phyloP scores from a whole-genome alignment of 2,329 filamentous ascomycete genomes.

The Cercospora sp. region DNA sequence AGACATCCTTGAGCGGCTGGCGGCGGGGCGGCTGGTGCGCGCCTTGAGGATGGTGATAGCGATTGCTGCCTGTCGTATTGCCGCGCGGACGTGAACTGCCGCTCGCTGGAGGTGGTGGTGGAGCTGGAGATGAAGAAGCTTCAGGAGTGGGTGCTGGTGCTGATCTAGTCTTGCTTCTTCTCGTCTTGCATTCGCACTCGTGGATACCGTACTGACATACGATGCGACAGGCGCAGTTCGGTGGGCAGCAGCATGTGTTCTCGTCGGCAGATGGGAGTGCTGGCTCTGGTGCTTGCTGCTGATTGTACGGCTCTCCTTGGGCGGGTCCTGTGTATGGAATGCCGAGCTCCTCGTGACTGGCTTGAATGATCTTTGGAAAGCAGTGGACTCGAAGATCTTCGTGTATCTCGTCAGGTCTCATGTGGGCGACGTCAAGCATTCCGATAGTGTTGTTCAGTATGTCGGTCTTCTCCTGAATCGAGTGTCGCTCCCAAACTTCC shows the following conservation, averaged over 20 bases:
- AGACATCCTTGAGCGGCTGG: background rate
- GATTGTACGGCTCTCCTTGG: background rate
- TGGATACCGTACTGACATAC: conserved; percentile 6
- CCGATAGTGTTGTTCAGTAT: background rate
- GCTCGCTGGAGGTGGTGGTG: background rate
- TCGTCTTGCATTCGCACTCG: conserved; percentile 6
- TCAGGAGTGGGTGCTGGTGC: background rate
- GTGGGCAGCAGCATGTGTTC: conserved; percentile 4
- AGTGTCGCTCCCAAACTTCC: background rate
- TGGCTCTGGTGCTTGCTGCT: background rate
- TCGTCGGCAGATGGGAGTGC: background rate
- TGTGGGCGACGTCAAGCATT: conserved; percentile 1
- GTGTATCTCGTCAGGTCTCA: background rate
- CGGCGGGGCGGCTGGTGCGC: background rate
- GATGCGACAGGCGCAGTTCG: background rate
- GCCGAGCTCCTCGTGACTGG: background rate
- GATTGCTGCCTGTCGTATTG: background rate
- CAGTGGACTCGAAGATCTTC: background rate
- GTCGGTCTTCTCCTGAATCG: background rate
- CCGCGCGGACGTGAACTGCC: background rate
- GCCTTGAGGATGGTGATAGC: background rate
- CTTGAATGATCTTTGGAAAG: background rate
- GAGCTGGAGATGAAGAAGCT: background rate
- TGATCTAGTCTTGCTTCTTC: background rate
- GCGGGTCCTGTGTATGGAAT: background rate